Percentiles rank a stretch among this genome's conserved stretches.
phyloP scores from a whole-genome alignment of 345 rosid genomes.

The Turritis glabra region DNA sequence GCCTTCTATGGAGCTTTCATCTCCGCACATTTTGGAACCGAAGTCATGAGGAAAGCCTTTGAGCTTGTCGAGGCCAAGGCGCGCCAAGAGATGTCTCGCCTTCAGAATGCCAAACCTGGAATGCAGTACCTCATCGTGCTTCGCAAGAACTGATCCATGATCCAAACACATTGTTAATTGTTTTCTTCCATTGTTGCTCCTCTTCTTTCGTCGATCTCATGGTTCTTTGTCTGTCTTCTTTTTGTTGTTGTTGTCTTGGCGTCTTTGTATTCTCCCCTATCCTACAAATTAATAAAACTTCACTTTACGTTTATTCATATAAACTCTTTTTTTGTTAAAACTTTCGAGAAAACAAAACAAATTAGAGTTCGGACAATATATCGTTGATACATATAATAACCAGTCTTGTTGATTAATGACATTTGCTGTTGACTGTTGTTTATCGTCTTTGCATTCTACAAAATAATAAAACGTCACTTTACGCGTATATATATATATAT shows the following conservation, averaged over 20 bases:
- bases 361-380: no score
- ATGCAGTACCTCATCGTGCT: constrained; percentile 27
- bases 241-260: not conserved
- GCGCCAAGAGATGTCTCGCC: not conserved
- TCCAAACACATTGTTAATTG: not conserved
- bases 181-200: not conserved
- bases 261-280: not conserved
- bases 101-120: constrained; percentile 14
- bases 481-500: no score
- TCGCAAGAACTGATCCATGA: not conserved
- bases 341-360: no score
- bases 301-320: not conserved
- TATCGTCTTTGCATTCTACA: no score
- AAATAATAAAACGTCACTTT: no score
- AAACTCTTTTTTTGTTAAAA: no score
- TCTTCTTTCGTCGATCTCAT: not conserved
- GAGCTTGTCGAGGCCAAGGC: constrained; percentile 20
- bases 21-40: not conserved
- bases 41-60: constrained; percentile 2
- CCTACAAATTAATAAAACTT: no score
- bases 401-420: no score
- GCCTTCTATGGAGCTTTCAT: constrained; percentile 16
- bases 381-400: no score
- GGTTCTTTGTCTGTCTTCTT: not conserved
- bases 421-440: no score